A percentile compares a stretch with the other conserved stretches of the same genome.
These are phyloP conservation scores for Suillus discolor DNA, from an alignment of 768 basidiomycete genomes.

Conservation along the genomic window DNA sequence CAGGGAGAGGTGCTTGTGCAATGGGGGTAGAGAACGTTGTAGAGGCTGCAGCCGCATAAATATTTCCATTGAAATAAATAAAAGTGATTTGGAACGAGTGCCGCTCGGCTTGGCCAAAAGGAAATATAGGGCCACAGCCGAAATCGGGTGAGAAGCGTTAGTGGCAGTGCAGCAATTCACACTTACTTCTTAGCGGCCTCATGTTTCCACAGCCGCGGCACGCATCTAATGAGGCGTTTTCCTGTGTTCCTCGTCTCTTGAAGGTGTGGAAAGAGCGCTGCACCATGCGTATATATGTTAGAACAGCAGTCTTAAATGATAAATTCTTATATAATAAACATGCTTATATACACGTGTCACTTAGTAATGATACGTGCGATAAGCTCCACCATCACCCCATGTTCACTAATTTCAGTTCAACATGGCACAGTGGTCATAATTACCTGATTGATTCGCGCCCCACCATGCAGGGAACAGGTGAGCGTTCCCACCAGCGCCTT, in stretches of 20 bases:
- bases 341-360: neutral
- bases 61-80: constrained; percentile 1
- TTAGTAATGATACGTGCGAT: neutral
- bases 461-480: constrained; percentile 60
- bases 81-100: neutral
- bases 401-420: constrained; percentile 13
- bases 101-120: neutral
- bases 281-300: neutral
- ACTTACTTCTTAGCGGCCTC: neutral
- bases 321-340: neutral
- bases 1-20: neutral
- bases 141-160: neutral
- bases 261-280: neutral
- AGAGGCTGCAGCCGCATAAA: neutral
- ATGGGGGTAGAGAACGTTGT: neutral
- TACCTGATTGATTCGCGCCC: constrained; percentile 56
- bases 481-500: constrained; percentile 50
- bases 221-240: neutral
- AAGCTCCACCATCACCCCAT: neutral
- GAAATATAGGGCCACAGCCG: neutral
- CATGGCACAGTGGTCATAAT: constrained; percentile 32
- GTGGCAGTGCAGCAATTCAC: neutral
- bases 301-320: neutral
- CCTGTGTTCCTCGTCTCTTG: neutral
- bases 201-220: neutral